Evolutionary conservation across 768 basidiomycete species (phyloP).

Genomic region (Boletus vinaceobasis): DNA sequence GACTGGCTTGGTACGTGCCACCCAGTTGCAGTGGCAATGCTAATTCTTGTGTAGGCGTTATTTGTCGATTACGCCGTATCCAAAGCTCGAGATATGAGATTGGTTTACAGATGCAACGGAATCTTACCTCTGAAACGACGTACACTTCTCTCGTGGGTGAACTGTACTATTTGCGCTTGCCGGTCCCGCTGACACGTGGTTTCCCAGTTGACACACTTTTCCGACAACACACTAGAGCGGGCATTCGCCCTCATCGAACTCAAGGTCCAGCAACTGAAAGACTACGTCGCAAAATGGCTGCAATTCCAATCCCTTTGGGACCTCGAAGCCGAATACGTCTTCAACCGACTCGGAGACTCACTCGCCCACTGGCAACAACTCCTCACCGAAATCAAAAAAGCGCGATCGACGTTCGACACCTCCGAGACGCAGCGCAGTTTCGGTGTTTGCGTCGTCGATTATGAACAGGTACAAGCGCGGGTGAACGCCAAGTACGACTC

Average conservation of each 20-base stretch:
- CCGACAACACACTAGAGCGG: conserved; percentile 68
- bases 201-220: conserved; percentile 66
- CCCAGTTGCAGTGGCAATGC: not conserved
- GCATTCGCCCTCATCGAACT: conserved; percentile 85
- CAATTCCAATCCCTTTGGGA: conserved; percentile 99
- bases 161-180: not conserved
- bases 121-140: conserved; percentile 60
- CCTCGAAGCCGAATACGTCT: conserved; percentile 94
- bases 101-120: conserved; percentile 84
- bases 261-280: conserved; percentile 82
- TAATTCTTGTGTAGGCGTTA: conserved; percentile 51
- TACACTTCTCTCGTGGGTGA: conserved; percentile 76
- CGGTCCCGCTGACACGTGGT: conserved; percentile 3
- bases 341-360: conserved; percentile 91
- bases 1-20: conserved; percentile 70
- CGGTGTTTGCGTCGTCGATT: conserved; percentile 92
- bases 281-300: conserved; percentile 96
- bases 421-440: conserved; percentile 90
- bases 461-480: conserved; percentile 95
- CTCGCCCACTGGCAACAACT: conserved; percentile 94
- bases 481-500: conserved; percentile 99
- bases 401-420: conserved; percentile 94
- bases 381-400: conserved; percentile 94
- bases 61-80: conserved; percentile 83
- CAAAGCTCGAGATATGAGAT: conserved; percentile 98